A percentile compares a stretch with the other conserved stretches of the same genome.
Evolutionary conservation across 306 rosid species (phyloP).

Genomic region (Lotus japonicus): DNA sequence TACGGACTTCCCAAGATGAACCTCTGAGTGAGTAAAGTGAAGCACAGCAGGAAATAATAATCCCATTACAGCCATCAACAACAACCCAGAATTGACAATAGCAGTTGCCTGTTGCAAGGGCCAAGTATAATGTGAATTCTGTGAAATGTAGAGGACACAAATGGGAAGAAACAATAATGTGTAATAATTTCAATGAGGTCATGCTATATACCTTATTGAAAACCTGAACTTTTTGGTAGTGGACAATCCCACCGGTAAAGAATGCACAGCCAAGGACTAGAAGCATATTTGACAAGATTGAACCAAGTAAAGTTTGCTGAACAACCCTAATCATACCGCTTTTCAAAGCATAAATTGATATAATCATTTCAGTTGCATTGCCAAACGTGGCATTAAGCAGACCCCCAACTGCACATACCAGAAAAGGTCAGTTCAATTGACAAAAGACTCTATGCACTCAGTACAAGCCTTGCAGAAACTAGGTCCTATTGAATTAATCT

Average conservation of each 20-base stretch:
- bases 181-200: background rate
- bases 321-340: constrained; percentile 90
- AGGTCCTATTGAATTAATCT: too few relatives aligned
- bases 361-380: constrained; percentile 88
- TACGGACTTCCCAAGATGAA: constrained; percentile 73
- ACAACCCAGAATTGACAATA: constrained; percentile 76
- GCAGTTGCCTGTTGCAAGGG: constrained; percentile 69
- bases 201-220: constrained; percentile 58
- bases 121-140: constrained; percentile 18
- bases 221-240: constrained; percentile 48
- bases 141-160: background rate
- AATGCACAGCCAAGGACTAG: constrained; percentile 93
- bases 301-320: constrained; percentile 85
- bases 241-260: constrained; percentile 76
- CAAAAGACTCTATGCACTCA: background rate
- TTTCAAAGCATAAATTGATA: constrained; percentile 78
- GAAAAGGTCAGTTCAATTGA: background rate
- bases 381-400: constrained; percentile 89
- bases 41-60: constrained; percentile 84
- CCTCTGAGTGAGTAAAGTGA: constrained; percentile 81
- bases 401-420: constrained; percentile 75
- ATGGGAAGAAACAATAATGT: background rate
- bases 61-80: constrained; percentile 96
- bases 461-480: background rate
- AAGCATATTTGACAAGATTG: constrained; percentile 89